Evolutionary conservation across 2,329 filamentous ascomycete species (phyloP), one percentile per base, ranked within the genome.

Genomic region (Talaromyces sp.): DNA sequence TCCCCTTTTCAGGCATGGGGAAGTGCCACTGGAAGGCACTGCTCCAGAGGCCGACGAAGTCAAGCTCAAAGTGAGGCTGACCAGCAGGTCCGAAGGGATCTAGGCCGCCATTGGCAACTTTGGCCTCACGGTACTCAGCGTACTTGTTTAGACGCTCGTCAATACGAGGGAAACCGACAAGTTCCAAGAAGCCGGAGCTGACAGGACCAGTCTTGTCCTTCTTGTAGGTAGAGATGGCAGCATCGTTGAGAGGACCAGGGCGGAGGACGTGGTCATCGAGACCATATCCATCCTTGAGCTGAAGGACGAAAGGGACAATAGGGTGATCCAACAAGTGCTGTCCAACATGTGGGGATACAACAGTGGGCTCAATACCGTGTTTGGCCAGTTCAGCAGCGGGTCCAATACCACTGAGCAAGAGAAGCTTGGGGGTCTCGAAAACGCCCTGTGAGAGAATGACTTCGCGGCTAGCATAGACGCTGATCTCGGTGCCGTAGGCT

Each of bases 11-110:
- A 0, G 73, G 72, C 47, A 74, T 69, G 15, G 61, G 79, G 60
- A 76, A 76, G 66, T 82, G 80, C 80, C 80, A 82, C 69, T 82
- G 81, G 72, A 83, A 84, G 0, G 81, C 80, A 11, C 76, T 73
- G 34, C 78, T 73, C 71, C 88, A 89, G 80, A 88, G 83, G 58
- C 80, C 76, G n/a, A 89, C 83, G 69, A 88, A 88, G 74, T 88
- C 85, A 58, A 87, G 78, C 74, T 87, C 84, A 67, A 87, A 87
- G 68, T 87, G 85, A 40, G 85, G 85, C 71, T 87, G 84, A 1
- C 84, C 85, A 15, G 73, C 77, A 0, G 85, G 84, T 1, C 80
- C 80, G 68, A 86, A 87, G 3, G 84, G 84, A 62, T 87, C 85
- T 0, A 73, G 63, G 11, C 74, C 75, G 13, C 75, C 76, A 65